A percentile compares a stretch with the other conserved stretches of the same genome.
Evolutionary conservation across 176 grass and related monocot species (phyloP).

Genomic region (Carex cristatella): DNA sequence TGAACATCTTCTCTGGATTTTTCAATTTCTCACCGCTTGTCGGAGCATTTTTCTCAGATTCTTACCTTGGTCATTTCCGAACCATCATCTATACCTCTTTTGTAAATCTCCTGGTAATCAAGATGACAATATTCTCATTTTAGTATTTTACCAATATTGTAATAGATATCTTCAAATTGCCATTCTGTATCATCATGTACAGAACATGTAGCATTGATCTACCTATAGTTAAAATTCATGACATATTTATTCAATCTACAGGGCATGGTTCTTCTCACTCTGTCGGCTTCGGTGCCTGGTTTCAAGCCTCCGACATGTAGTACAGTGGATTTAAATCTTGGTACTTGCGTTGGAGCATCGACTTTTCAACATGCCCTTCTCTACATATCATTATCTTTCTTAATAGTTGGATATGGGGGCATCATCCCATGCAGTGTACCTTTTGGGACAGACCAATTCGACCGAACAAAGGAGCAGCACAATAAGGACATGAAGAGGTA

Average conservation of each 20-base stretch:
- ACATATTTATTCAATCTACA: not conserved
- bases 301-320: not conserved
- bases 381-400: conserved; percentile 46
- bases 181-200: not conserved
- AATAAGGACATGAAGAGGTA: conserved; percentile 39
- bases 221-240: not conserved
- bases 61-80: conserved; percentile 17
- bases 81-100: conserved; percentile 15
- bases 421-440: conserved; percentile 47
- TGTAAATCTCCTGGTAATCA: conserved; percentile 14
- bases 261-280: conserved; percentile 20
- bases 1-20: conserved; percentile 12
- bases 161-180: not conserved
- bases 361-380: conserved; percentile 35
- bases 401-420: conserved; percentile 42
- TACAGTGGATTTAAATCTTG: not conserved
- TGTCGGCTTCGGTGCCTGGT: conserved; percentile 11
- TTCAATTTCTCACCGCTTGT: conserved; percentile 5
- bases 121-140: not conserved
- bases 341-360: conserved; percentile 29
- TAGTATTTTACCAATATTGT: not conserved
- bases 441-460: conserved; percentile 56
- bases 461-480: conserved; percentile 33
- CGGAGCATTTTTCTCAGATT: conserved; percentile 11
- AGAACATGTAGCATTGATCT: not conserved